phyloP scores from a whole-genome alignment of 2,329 filamentous ascomycete species.

The Diplodia mutila region DNA sequence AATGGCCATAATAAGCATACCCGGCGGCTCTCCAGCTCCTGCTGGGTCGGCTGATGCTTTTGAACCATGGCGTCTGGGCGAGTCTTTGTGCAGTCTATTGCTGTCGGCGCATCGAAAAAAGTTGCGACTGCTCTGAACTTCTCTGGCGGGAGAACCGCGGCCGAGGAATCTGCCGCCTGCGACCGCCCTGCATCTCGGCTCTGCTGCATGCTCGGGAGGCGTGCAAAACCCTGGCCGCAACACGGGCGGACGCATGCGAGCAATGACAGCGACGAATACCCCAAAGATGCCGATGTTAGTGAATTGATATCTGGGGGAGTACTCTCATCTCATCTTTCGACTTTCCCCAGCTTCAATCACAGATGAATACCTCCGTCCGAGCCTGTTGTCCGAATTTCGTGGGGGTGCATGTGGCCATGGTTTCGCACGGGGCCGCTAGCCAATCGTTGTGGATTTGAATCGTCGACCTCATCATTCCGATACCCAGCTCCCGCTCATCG shows the following conservation, averaged over 20 bases:
- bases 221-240: conserved; percentile 2
- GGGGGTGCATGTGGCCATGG: neutral
- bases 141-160: conserved; percentile 17
- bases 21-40: conserved; percentile 65
- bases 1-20: conserved; percentile 44
- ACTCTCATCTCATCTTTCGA: neutral
- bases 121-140: conserved; percentile 27
- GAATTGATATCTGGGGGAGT: too few species aligned
- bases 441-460: conserved; percentile 15
- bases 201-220: neutral
- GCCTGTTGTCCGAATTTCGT: neutral
- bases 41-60: conserved; percentile 38
- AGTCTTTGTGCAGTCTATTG: conserved; percentile 25
- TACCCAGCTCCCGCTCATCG: conserved; percentile 15
- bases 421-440: conserved; percentile 1
- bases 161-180: neutral
- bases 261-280: neutral
- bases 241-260: neutral
- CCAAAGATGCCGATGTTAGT: too few species aligned
- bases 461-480: conserved; percentile 19
- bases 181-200: conserved; percentile 3
- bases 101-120: conserved; percentile 29
- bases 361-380: neutral
- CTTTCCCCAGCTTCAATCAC: neutral
- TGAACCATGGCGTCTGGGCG: conserved; percentile 46